Conservation (phyloP, 2,329 filamentous ascomycete species). For the Fusarium sp. region DNA sequence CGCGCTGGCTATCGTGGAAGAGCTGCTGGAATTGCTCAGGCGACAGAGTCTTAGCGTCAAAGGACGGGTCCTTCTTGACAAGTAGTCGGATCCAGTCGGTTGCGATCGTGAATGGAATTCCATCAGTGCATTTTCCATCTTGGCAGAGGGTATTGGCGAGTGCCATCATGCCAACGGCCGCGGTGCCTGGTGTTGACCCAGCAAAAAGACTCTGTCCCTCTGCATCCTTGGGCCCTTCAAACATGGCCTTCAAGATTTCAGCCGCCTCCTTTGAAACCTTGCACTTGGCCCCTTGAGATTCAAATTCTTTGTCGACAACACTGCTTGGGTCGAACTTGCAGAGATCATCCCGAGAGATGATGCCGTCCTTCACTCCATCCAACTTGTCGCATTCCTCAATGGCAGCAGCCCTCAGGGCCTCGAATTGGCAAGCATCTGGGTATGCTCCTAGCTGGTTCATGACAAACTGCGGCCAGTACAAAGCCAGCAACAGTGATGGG, state of each 20-base stretch:
- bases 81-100: background rate
- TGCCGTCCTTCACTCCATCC: conserved; percentile 3
- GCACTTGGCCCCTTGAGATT: background rate
- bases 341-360: background rate
- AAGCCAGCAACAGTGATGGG: background rate
- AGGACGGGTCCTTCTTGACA: background rate
- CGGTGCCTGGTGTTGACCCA: background rate
- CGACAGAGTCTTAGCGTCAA: background rate
- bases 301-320: background rate
- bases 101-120: background rate
- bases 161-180: background rate
- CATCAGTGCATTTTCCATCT: background rate
- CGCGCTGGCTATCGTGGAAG: background rate
- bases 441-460: conserved; percentile 4
- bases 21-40: background rate
- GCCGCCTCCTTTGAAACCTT: background rate
- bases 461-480: conserved; percentile 12
- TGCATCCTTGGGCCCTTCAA: background rate
- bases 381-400: conserved; percentile 2
- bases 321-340: conserved; percentile 12
- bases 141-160: background rate
- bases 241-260: background rate
- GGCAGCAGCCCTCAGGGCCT: background rate
- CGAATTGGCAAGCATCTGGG: conserved; percentile 4
- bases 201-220: background rate